Evolutionary conservation across 495 filamentous ascomycete genomes (phyloP).

Genomic region (Penicillium tannophilum): DNA sequence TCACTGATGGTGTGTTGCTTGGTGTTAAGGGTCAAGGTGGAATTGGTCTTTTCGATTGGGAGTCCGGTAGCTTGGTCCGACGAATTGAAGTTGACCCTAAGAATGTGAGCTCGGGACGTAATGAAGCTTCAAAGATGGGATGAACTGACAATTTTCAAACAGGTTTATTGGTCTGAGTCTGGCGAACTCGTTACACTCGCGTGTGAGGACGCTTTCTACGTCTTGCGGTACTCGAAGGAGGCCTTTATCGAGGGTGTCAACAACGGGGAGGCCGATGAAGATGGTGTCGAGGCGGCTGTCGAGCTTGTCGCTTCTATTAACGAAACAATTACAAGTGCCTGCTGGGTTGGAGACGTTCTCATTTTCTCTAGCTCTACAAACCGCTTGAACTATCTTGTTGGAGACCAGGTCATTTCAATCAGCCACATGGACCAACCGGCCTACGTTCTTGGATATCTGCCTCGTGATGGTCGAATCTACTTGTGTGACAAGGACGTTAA

Average conservation of each 20-base stretch:
- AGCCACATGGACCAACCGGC: slow-evolving; percentile 94
- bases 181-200: slow-evolving; percentile 92
- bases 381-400: slow-evolving; percentile 96
- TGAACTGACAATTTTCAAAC: slow-evolving; percentile 11
- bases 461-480: slow-evolving; percentile 90
- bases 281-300: slow-evolving; percentile 96
- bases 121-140: slow-evolving; percentile 11
- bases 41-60: slow-evolving; percentile 96
- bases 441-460: slow-evolving; percentile 94
- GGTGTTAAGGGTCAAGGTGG: slow-evolving; percentile 94
- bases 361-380: slow-evolving; percentile 98
- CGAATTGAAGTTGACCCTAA: slow-evolving; percentile 95
- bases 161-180: slow-evolving; percentile 97
- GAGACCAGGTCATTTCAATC: slow-evolving; percentile 98
- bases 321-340: slow-evolving; percentile 89
- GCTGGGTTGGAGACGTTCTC: slow-evolving; percentile 98
- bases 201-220: slow-evolving; percentile 94
- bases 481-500: slow-evolving; percentile 93
- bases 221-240: slow-evolving; percentile 87
- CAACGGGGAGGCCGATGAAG: slow-evolving; percentile 82
- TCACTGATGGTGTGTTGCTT: slow-evolving; percentile 87
- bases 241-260: slow-evolving; percentile 81
- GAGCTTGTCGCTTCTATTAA: slow-evolving; percentile 94
- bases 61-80: slow-evolving; percentile 82
- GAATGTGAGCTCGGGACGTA: slow-evolving; percentile 48